Conservation (phyloP, 2,329 filamentous ascomycete genomes). For the Aspergillus luchuensis region DNA sequence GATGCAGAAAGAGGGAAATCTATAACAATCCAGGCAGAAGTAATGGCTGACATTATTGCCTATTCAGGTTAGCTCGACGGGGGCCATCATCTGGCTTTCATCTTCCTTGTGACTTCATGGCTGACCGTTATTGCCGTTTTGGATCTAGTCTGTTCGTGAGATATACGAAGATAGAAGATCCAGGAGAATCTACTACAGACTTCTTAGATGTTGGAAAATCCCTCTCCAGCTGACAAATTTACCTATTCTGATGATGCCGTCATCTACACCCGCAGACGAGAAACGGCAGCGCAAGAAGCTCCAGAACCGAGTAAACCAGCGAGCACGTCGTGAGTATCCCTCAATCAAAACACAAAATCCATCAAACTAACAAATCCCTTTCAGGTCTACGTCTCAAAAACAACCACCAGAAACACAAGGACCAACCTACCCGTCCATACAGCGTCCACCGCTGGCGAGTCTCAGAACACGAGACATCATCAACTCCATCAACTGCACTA, state of each 20-base stretch:
- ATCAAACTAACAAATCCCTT: neutral
- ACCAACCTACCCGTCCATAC: conserved; percentile 1
- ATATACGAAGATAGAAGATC: neutral
- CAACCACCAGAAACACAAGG: neutral
- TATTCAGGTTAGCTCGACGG: neutral
- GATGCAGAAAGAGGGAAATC: neutral
- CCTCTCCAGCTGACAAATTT: too few species aligned
- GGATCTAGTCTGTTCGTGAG: neutral
- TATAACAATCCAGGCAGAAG: too few species aligned
- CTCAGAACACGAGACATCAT: neutral
- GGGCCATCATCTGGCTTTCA: neutral
- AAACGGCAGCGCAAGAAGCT: conserved; percentile 14
- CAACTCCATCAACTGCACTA: neutral
- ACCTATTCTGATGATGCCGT: neutral
- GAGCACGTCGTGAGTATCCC: conserved; percentile 15
- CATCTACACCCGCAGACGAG: neutral
- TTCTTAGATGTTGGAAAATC: neutral
- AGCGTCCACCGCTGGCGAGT: conserved; percentile 18
- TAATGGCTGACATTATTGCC: conserved; percentile 1
- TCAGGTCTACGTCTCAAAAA: conserved; percentile 12
- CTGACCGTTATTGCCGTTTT: neutral
- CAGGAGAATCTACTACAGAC: neutral
- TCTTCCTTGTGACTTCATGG: neutral
- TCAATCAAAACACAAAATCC: too few species aligned
- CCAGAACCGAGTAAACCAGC: conserved; percentile 21